Evolutionary conservation across 345 rosid species (phyloP).

Genomic region (Streptanthus diversifolius): DNA sequence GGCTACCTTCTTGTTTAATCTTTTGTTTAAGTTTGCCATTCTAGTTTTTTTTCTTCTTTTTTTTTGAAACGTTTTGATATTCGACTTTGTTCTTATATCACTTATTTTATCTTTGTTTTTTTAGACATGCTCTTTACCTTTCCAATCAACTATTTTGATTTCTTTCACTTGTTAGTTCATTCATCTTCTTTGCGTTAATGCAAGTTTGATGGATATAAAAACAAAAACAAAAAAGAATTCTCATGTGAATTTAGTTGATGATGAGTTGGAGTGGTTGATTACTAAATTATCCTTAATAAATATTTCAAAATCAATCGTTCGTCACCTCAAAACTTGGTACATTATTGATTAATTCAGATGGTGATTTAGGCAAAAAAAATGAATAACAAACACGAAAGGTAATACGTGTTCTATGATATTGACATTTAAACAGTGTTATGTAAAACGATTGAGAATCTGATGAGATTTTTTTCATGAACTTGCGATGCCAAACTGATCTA

Average conservation of each 20-base stretch:
- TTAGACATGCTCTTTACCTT: conserved; percentile 22
- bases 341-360: too few species aligned
- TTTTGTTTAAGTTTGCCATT: conserved; percentile 20
- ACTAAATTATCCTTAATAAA: too few species aligned
- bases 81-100: conserved; percentile 7
- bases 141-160: conserved; percentile 12
- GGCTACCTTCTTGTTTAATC: conserved; percentile 60
- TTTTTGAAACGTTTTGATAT: background rate
- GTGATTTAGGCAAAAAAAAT: too few species aligned
- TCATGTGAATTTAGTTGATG: background rate
- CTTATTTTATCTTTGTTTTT: background rate
- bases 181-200: conserved; percentile 22
- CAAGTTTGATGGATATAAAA: background rate
- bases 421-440: too few species aligned
- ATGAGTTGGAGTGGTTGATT: too few species aligned
- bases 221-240: background rate
- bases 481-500: too few species aligned
- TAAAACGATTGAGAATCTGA: too few species aligned
- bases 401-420: too few species aligned
- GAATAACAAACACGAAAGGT: too few species aligned
- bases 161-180: conserved; percentile 30
- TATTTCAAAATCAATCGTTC: too few species aligned
- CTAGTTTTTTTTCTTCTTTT: background rate
- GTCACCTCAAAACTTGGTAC: too few species aligned
- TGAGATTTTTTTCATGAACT: too few species aligned